phyloP scores from a whole-genome alignment of 768 basidiomycete genomes.

The Coprinopsis cinerea region DNA sequence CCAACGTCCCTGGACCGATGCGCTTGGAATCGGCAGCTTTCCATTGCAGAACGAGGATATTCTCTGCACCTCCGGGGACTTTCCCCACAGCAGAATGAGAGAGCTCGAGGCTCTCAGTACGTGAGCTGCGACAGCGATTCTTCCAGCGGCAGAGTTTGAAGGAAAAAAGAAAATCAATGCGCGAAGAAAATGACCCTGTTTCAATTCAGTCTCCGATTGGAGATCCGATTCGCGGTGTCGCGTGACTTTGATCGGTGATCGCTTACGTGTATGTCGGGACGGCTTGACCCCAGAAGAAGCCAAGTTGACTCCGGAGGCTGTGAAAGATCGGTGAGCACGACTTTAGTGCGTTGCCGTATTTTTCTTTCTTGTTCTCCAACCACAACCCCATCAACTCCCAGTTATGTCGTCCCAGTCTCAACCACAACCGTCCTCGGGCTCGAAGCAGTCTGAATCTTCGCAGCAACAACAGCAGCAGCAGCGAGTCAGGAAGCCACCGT shows the following conservation, averaged over 20 bases:
- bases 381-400: too few relatives aligned
- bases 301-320: conserved; percentile 11
- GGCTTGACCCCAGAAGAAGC: not conserved
- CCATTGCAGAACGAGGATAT: conserved; percentile 50
- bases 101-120: conserved; percentile 51
- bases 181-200: conserved; percentile 10
- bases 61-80: conserved; percentile 89
- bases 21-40: conserved; percentile 74
- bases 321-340: conserved; percentile 1
- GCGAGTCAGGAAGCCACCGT: conserved; percentile 30
- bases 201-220: conserved; percentile 21
- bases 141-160: conserved; percentile 49
- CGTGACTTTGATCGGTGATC: not conserved
- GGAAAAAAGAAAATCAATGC: conserved; percentile 17
- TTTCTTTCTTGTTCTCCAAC: conserved; percentile 6
- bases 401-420: conserved; percentile 13
- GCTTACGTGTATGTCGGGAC: conserved; percentile 6
- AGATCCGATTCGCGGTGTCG: conserved; percentile 6
- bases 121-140: conserved; percentile 85
- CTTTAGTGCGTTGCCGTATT: not conserved
- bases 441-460: conserved; percentile 13
- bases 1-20: conserved; percentile 48
- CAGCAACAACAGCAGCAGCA: conserved; percentile 28
- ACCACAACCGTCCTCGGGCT: conserved; percentile 21
- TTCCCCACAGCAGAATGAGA: conserved; percentile 74